Evolutionary conservation across 2,329 filamentous ascomycete genomes (phyloP).

Genomic region (Fusarium pseudoanthophilum): DNA sequence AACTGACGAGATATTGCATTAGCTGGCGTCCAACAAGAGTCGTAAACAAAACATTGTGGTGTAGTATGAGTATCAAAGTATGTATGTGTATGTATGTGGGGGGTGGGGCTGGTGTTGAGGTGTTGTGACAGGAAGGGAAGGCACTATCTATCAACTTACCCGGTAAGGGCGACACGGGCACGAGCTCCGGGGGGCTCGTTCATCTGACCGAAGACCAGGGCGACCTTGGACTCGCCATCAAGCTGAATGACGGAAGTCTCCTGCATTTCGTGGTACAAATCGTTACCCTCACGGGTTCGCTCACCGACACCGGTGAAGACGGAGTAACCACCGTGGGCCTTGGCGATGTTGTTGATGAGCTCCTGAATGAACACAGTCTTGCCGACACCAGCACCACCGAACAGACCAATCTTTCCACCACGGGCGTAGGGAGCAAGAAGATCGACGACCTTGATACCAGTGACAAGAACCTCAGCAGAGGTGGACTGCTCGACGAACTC

Average conservation of each 20-base stretch:
- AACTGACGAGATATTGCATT: slow-evolving; percentile 41
- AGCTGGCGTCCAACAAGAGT: neutral
- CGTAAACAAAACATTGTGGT: neutral
- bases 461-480: slow-evolving; percentile 93
- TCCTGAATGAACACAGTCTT: slow-evolving; percentile 99
- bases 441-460: slow-evolving; percentile 99
- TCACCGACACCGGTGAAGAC: slow-evolving; percentile 99
- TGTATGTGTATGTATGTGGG: neutral
- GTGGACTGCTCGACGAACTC: slow-evolving; percentile 96
- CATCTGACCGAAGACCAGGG: slow-evolving; percentile 99
- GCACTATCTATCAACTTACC: slow-evolving; percentile 48
- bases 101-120: neutral
- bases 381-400: slow-evolving; percentile 99
- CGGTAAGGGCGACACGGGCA: slow-evolving; percentile 99
- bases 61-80: neutral
- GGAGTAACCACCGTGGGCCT: slow-evolving; percentile 99
- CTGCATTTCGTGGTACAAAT: slow-evolving; percentile 99
- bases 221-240: slow-evolving; percentile 99
- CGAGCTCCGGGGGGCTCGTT: slow-evolving; percentile 99
- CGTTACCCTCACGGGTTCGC: slow-evolving; percentile 99
- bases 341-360: slow-evolving; percentile 99
- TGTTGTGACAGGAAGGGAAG: neutral
- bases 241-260: slow-evolving; percentile 99
- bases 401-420: slow-evolving; percentile 99
- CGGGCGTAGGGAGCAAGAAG: slow-evolving; percentile 98